These are phyloP conservation scores for Parathielavia hyrcaniae DNA, from an alignment of 495 filamentous ascomycete species.

Conservation along the genomic window DNA sequence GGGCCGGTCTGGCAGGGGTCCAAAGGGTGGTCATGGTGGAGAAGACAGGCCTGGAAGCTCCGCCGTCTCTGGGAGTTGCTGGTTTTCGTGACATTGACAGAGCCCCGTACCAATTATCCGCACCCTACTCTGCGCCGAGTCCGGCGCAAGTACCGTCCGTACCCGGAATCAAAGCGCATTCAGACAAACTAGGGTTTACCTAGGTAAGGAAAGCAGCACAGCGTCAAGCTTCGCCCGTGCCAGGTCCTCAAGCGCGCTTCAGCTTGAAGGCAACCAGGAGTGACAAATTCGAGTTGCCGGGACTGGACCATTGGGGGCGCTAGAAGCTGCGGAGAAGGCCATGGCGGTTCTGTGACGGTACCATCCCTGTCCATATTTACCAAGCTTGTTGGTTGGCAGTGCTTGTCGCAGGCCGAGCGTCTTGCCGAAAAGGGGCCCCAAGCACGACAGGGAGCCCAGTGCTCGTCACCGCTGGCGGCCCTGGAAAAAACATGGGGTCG, in stretches of 20 bases:
- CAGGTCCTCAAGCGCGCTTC: slow-evolving; percentile 2
- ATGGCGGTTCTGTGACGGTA: slow-evolving; percentile 20
- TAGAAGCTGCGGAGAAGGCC: slow-evolving; percentile 24
- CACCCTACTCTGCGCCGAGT: background rate
- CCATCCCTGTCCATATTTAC: slow-evolving; percentile 32
- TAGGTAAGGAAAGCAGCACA: background rate
- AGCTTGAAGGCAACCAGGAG: slow-evolving; percentile 2
- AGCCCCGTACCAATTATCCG: background rate
- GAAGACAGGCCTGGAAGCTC: slow-evolving; percentile 19
- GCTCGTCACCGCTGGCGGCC: slow-evolving; percentile 8
- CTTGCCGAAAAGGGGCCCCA: slow-evolving; percentile 27
- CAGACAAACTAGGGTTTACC: background rate
- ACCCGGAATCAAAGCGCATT: slow-evolving; percentile 8
- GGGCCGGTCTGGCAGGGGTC: slow-evolving; percentile 27
- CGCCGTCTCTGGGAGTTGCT: slow-evolving; percentile 14
- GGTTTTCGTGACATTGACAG: slow-evolving; percentile 10
- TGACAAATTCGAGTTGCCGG: slow-evolving; percentile 23
- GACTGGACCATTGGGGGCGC: slow-evolving; percentile 11
- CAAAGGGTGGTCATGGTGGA: slow-evolving; percentile 29
- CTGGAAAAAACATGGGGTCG: slow-evolving; percentile 24
- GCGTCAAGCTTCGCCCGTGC: background rate
- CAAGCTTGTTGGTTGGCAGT: slow-evolving; percentile 26
- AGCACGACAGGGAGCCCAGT: slow-evolving; percentile 21
- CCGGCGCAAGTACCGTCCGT: too few relatives aligned
- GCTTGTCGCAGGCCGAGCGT: slow-evolving; percentile 25